Conservation (phyloP, 2,329 filamentous ascomycete genomes). For the Aspergillus sp. region DNA sequence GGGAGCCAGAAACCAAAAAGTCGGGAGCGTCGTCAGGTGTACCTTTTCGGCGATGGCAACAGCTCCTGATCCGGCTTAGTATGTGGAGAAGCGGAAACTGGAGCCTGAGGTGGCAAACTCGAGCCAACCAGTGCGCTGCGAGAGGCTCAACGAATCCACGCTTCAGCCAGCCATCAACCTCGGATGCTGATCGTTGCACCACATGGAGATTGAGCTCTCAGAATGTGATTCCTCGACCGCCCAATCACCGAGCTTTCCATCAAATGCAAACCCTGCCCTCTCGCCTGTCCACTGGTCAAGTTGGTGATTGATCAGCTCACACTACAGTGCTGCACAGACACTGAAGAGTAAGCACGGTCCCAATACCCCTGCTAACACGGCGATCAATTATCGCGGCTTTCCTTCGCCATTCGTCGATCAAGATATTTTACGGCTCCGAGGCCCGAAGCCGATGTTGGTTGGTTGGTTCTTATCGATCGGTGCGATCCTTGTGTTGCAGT, state of each 20-base stretch:
- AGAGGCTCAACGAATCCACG: not conserved
- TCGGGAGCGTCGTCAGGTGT: not conserved
- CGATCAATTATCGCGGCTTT: not conserved
- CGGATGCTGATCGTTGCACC: not conserved
- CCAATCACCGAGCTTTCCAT: not conserved
- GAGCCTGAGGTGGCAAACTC: not conserved
- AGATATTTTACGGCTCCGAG: not conserved
- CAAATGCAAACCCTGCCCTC: not conserved
- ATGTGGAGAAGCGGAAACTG: not conserved
- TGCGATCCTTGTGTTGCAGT: not conserved
- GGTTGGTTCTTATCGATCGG: not conserved
- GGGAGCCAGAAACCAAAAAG: not conserved
- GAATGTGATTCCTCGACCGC: not conserved
- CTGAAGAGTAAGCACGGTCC: not conserved
- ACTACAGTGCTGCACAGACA: not conserved
- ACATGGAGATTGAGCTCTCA: not conserved
- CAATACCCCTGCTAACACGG: not conserved
- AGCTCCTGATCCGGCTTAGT: not conserved
- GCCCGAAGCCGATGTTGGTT: not conserved
- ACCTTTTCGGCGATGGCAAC: not conserved
- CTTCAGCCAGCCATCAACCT: not conserved
- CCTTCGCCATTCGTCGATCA: not conserved
- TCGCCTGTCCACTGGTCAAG: not conserved
- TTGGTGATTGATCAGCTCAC: not conserved
- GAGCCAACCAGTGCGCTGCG: not conserved